A percentile compares a stretch with the other conserved stretches of the same genome.
These are phyloP conservation scores for Knoxia roxburghii DNA, from an alignment of 257 asterid genomes.

Conservation along the genomic window DNA sequence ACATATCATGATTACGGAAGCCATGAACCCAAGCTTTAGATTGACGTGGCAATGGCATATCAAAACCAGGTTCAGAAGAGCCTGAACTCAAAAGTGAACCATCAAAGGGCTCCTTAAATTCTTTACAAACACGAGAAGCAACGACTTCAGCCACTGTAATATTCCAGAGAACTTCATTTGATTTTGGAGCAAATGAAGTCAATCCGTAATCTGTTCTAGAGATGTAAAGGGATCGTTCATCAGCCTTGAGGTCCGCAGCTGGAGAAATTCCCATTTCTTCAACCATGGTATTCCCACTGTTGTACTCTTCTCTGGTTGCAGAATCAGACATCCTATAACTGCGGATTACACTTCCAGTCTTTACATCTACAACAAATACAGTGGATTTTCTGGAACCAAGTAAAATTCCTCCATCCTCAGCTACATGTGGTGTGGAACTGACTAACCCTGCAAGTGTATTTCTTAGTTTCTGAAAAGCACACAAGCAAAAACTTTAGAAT, in stretches of 20 bases:
- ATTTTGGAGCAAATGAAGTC: slow-evolving; percentile 73
- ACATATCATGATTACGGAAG: slow-evolving; percentile 44
- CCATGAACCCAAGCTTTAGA: slow-evolving; percentile 73
- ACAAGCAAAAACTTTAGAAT: slow-evolving; percentile 4
- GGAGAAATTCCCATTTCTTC: slow-evolving; percentile 38
- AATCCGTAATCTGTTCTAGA: slow-evolving; percentile 84
- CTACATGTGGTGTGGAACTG: slow-evolving; percentile 89
- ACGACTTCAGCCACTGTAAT: slow-evolving; percentile 86
- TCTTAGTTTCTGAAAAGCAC: slow-evolving; percentile 65
- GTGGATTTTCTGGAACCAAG: slow-evolving; percentile 76
- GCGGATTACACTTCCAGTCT: slow-evolving; percentile 64
- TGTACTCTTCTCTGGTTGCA: slow-evolving; percentile 25
- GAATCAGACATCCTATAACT: slow-evolving; percentile 45
- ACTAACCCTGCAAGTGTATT: slow-evolving; percentile 73
- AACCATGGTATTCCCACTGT: slow-evolving; percentile 25
- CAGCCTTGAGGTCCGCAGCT: slow-evolving; percentile 27
- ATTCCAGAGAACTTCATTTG: slow-evolving; percentile 79
- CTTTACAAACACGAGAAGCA: slow-evolving; percentile 81
- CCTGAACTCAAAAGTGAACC: slow-evolving; percentile 33
- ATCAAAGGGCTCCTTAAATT: slow-evolving; percentile 37
- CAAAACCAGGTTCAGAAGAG: slow-evolving; percentile 47
- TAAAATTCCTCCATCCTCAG: slow-evolving; percentile 89
- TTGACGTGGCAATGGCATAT: slow-evolving; percentile 84
- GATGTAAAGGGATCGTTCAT: slow-evolving; percentile 62
- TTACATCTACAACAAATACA: slow-evolving; percentile 70